phyloP scores from a whole-genome alignment of 2,329 filamentous ascomycete species.

The Phaeophleospora eucalypticola region DNA sequence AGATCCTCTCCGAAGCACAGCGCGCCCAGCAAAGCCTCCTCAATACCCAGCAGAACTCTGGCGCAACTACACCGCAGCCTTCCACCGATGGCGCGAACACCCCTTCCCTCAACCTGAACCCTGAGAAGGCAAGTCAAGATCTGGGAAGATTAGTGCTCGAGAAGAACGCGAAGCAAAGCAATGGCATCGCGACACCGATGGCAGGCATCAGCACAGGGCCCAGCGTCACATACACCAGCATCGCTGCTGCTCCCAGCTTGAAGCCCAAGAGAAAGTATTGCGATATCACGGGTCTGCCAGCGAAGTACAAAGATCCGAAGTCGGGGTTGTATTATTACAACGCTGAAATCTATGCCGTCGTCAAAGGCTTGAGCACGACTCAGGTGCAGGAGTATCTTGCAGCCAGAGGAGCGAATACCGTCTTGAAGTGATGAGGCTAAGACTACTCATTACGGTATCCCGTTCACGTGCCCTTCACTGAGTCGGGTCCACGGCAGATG shows the following conservation, averaged over 20 bases:
- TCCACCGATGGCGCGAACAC: constrained; percentile 35
- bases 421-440: constrained; percentile 66
- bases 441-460: background rate
- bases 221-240: constrained; percentile 82
- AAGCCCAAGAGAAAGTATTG: constrained; percentile 81
- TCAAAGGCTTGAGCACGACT: constrained; percentile 75
- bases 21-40: constrained; percentile 85
- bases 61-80: constrained; percentile 61
- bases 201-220: constrained; percentile 47
- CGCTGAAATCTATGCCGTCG: constrained; percentile 81
- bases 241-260: constrained; percentile 87
- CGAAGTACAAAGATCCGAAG: constrained; percentile 91
- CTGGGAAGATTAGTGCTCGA: constrained; percentile 84
- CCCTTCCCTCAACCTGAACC: constrained; percentile 69
- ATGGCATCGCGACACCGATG: constrained; percentile 23
- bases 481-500: no score
- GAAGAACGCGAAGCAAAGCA: constrained; percentile 55
- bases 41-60: constrained; percentile 72
- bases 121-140: constrained; percentile 83
- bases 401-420: constrained; percentile 83
- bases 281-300: constrained; percentile 89
- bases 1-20: constrained; percentile 83
- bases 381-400: constrained; percentile 85
- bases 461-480: no score
- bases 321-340: constrained; percentile 89